Percentiles rank a stretch among this genome's conserved stretches.
phyloP scores from a whole-genome alignment of 148 eudicot species.

The Spergularia bocconei region DNA sequence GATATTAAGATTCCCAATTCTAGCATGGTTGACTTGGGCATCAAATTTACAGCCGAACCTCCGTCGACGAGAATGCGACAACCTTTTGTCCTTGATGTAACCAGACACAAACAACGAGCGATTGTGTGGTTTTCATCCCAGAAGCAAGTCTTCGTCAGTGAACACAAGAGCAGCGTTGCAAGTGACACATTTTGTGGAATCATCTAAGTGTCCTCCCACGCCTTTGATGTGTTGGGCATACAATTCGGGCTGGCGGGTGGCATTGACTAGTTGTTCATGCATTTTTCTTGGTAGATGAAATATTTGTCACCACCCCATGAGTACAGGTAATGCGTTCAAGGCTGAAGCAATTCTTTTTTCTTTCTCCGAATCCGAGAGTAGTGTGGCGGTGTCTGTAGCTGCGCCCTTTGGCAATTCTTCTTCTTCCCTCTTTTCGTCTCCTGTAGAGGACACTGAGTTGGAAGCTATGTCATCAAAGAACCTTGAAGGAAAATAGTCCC shows the following conservation, averaged over 20 bases:
- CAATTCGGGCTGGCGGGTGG: background rate
- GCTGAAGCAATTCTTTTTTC: background rate
- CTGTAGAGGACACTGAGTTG: no score
- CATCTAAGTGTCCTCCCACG: background rate
- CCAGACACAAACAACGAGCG: background rate
- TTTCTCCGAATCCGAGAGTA: background rate
- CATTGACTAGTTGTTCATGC: background rate
- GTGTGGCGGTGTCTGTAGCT: no score
- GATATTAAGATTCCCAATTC: background rate
- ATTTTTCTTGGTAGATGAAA: background rate
- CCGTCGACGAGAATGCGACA: background rate
- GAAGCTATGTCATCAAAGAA: no score
- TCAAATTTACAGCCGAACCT: background rate
- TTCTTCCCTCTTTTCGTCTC: no score
- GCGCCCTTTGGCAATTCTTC: no score
- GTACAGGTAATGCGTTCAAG: background rate
- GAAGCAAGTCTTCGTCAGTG: background rate
- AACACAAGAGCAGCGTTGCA: background rate
- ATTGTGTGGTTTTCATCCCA: conserved; percentile 2
- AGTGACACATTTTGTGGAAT: background rate
- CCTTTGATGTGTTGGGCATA: background rate
- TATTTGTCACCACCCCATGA: conserved; percentile 5
- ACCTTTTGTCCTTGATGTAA: conserved; percentile 1
- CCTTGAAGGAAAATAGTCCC: no score
- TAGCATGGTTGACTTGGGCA: background rate